Conservation (phyloP, 2,329 filamentous ascomycete genomes). For the Colletotrichum orbiculare region DNA sequence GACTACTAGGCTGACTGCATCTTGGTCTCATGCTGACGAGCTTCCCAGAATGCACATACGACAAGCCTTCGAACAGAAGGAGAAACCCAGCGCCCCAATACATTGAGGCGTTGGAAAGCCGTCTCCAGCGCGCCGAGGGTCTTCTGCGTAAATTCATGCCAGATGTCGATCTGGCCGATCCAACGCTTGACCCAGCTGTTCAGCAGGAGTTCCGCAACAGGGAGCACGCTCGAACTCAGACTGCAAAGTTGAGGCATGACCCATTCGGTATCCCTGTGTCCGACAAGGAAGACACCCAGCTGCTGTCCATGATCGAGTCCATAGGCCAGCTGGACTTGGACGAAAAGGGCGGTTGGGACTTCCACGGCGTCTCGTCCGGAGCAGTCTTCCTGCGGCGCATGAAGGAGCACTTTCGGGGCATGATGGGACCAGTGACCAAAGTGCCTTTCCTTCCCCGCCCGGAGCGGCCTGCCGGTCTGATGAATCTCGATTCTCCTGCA, state of each 20-base stretch:
- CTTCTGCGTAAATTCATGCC: constrained; percentile 84
- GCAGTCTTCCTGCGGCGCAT: constrained; percentile 88
- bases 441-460: constrained; percentile 67
- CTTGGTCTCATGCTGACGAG: constrained; percentile 39
- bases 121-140: constrained; percentile 84
- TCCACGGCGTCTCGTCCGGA: constrained; percentile 92
- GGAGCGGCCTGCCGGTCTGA: constrained; percentile 60
- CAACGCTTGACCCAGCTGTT: constrained; percentile 80
- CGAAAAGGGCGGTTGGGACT: constrained; percentile 93
- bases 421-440: constrained; percentile 74
- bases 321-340: constrained; percentile 92
- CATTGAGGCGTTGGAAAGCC: constrained; percentile 86
- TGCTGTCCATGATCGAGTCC: constrained; percentile 95
- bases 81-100: constrained; percentile 93
- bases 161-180: constrained; percentile 86
- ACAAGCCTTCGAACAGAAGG: constrained; percentile 91
- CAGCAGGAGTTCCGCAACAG: constrained; percentile 74
- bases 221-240: constrained; percentile 61
- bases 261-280: constrained; percentile 40
- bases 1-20: not conserved
- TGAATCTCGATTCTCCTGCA: constrained; percentile 76
- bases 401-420: constrained; percentile 85
- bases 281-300: constrained; percentile 73
- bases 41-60: constrained; percentile 86
- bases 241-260: constrained; percentile 53